Evolutionary conservation across 2,329 filamentous ascomycete genomes (phyloP).

Genomic region (Aspergillus sp.): DNA sequence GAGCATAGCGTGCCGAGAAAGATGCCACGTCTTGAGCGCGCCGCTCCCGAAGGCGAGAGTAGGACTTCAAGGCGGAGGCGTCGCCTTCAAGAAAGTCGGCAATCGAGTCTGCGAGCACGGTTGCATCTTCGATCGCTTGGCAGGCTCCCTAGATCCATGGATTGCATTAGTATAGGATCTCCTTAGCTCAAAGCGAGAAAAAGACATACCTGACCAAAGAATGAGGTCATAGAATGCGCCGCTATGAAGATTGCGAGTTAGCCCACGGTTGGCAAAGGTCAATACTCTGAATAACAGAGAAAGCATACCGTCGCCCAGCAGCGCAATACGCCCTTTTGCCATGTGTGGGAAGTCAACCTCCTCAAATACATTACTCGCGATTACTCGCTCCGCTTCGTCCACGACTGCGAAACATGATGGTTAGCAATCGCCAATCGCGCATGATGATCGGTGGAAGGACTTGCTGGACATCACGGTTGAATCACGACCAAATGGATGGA

Average conservation of each 20-base stretch:
- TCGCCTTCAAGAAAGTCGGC: not conserved
- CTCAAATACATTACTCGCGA: conserved; percentile 5
- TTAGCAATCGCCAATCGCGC: not conserved
- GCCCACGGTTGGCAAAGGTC: not conserved
- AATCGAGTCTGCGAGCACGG: not conserved
- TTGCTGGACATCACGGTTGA: not conserved
- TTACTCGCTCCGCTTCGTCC: conserved; percentile 2
- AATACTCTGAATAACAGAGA: not conserved
- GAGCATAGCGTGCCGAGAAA: not conserved
- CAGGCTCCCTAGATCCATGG: not conserved
- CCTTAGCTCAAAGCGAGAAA: not conserved
- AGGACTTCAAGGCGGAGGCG: not conserved
- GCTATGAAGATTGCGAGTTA: not conserved
- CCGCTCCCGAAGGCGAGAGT: not conserved
- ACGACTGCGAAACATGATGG: not conserved
- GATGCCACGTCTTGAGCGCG: conserved; percentile 1
- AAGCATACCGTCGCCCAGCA: conserved; percentile 3
- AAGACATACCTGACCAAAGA: not conserved
- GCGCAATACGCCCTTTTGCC: conserved; percentile 1
- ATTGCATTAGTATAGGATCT: not conserved
- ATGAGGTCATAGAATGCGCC: conserved; percentile 1
- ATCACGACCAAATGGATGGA: conserved; percentile 1
- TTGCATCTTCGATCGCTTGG: conserved; percentile 6
- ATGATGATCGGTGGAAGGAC: too few species aligned
- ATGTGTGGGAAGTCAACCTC: conserved; percentile 1